Evolutionary conservation across 768 basidiomycete genomes (phyloP).

Genomic region (Clitopilus passeckerianus): DNA sequence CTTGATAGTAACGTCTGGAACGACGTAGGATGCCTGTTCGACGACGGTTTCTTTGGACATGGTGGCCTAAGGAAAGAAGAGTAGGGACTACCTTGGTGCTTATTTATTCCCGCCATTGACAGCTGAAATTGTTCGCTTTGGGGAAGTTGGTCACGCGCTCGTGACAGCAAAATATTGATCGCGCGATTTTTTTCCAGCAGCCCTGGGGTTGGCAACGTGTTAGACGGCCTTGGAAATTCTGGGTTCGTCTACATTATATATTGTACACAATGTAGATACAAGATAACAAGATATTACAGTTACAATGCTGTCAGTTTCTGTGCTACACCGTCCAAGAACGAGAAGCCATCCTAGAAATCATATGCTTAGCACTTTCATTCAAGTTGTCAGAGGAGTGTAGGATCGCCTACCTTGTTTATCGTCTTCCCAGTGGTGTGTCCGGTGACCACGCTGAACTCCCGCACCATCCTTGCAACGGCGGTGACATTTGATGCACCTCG

Average conservation of each 20-base stretch:
- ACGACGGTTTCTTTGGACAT: conserved; percentile 35
- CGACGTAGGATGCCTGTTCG: conserved; percentile 57
- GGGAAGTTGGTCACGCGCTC: background rate
- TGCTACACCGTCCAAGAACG: conserved; percentile 60
- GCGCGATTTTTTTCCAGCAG: background rate
- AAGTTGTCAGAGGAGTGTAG: background rate
- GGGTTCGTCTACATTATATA: conserved; percentile 14
- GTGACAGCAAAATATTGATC: background rate
- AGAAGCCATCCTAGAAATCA: conserved; percentile 50
- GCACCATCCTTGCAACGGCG: conserved; percentile 58
- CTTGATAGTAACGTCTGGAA: conserved; percentile 86
- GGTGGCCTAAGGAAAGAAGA: conserved; percentile 8
- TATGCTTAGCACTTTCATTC: background rate
- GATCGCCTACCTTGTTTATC: conserved; percentile 56
- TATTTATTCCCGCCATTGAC: conserved; percentile 9
- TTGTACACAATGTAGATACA: conserved; percentile 14
- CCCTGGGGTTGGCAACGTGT: conserved; percentile 2
- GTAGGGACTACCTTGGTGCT: conserved; percentile 1
- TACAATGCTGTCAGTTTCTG: conserved; percentile 42
- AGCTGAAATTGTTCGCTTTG: conserved; percentile 2
- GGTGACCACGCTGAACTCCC: conserved; percentile 66
- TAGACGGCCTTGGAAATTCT: background rate
- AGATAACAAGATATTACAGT: background rate
- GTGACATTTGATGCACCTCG: conserved; percentile 43
- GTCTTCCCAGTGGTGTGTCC: conserved; percentile 65